A percentile compares a stretch with the other conserved stretches of the same genome.
These are phyloP conservation scores for Colletotrichum australisinense DNA, from an alignment of 2,329 filamentous ascomycete species.

Conservation along the genomic window DNA sequence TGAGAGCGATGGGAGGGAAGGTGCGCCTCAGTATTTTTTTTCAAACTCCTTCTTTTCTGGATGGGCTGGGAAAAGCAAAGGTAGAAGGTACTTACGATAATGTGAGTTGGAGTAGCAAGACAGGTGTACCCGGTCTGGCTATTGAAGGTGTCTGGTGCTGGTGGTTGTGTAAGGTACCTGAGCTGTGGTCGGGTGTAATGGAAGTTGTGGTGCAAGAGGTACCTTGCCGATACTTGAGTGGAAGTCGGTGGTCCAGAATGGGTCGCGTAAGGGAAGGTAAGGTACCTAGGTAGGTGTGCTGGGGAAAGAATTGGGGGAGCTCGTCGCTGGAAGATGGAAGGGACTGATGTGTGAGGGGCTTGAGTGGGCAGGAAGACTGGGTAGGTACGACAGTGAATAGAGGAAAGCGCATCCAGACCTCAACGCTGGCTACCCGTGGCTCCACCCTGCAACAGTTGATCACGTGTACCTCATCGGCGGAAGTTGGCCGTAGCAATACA, in stretches of 20 bases:
- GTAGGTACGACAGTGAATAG: conserved; percentile 19
- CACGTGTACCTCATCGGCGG: background rate
- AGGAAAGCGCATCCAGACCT: conserved; percentile 9
- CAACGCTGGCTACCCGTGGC: conserved; percentile 18
- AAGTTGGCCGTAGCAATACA: background rate
- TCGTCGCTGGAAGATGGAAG: background rate
- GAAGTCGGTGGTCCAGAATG: background rate
- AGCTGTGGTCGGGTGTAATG: background rate
- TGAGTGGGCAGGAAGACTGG: background rate
- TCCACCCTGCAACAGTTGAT: background rate
- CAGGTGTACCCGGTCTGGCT: background rate
- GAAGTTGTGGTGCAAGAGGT: background rate
- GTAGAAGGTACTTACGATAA: conserved; percentile 31
- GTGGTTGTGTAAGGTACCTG: background rate
- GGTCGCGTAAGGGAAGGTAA: background rate
- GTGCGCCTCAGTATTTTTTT: conserved; percentile 29
- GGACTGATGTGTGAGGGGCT: conserved; percentile 2
- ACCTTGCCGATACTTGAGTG: too few species aligned
- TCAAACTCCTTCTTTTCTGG: background rate
- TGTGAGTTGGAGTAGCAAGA: conserved; percentile 27
- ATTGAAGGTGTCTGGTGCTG: background rate
- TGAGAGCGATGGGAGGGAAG: conserved; percentile 39
- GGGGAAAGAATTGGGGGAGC: background rate
- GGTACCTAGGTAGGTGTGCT: background rate
- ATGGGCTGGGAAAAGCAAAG: conserved; percentile 7